Conservation (phyloP, 2,329 filamentous ascomycete genomes). For the Claviceps humidiphila region DNA sequence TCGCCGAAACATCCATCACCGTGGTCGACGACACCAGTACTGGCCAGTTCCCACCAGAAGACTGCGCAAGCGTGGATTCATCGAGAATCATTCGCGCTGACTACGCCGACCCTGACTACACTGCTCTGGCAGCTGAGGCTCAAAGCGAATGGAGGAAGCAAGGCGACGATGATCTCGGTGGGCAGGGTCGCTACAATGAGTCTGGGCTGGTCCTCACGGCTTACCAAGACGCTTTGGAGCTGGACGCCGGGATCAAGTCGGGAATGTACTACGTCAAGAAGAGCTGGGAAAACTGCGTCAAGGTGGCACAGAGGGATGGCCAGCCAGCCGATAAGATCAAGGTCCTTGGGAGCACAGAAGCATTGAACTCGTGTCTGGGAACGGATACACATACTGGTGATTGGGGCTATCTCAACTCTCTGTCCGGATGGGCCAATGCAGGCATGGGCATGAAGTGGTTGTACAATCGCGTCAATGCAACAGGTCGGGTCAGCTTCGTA, state of each 20-base stretch:
- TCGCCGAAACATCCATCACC: constrained; percentile 41
- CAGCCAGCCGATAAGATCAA: constrained; percentile 26
- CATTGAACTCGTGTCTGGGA: constrained; percentile 31
- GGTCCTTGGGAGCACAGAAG: constrained; percentile 29
- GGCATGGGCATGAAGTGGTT: constrained; percentile 56
- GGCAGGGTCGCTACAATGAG: constrained; percentile 55
- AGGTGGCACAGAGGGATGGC: constrained; percentile 28
- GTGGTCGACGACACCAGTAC: constrained; percentile 40
- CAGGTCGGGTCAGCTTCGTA: constrained; percentile 42
- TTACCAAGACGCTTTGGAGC: constrained; percentile 24
- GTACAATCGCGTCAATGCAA: constrained; percentile 37
- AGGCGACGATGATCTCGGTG: constrained; percentile 42
- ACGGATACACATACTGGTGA: constrained; percentile 42
- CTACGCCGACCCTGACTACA: constrained; percentile 70
- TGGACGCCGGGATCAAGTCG: constrained; percentile 22
- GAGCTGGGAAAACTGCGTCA: constrained; percentile 48
- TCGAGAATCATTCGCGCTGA: constrained; percentile 57
- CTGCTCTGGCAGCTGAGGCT: constrained; percentile 57
- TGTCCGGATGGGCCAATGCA: constrained; percentile 71
- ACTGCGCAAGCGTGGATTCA: constrained; percentile 48
- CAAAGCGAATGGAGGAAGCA: constrained; percentile 54
- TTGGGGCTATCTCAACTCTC: constrained; percentile 61
- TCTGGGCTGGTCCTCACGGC: constrained; percentile 54
- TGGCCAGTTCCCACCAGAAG: constrained; percentile 44
- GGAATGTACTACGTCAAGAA: constrained; percentile 45